These are phyloP conservation scores for Delitschia confertaspora DNA, from an alignment of 495 filamentous ascomycete genomes.

Conservation along the genomic window DNA sequence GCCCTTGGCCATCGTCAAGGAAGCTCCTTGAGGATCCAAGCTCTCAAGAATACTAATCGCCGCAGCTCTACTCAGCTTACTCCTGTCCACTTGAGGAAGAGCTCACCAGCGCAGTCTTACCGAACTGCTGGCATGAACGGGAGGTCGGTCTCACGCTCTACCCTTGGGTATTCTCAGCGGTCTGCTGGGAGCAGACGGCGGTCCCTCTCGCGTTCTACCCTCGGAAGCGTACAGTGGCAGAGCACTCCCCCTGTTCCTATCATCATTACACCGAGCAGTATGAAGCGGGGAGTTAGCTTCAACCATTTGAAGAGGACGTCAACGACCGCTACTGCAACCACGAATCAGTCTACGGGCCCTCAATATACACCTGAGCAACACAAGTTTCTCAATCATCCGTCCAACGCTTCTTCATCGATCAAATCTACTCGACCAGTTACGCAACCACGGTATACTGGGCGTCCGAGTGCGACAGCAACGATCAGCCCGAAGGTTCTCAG, in stretches of 20 bases:
- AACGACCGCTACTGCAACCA: constrained; percentile 26
- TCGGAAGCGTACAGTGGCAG: constrained; percentile 50
- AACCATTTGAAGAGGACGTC: constrained; percentile 44
- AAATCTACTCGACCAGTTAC: constrained; percentile 2
- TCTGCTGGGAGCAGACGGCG: constrained; percentile 6
- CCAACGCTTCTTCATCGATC: constrained; percentile 1
- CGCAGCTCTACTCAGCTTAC: constrained; percentile 15
- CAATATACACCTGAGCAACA: constrained; percentile 26
- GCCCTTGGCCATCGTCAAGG: constrained; percentile 28
- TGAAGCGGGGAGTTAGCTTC: constrained; percentile 75
- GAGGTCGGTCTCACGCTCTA: constrained; percentile 32
- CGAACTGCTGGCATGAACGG: constrained; percentile 5
- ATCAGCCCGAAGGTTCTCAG: constrained; percentile 9
- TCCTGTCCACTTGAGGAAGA: constrained; percentile 16
- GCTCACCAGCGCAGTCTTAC: constrained; percentile 22
- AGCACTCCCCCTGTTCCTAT: constrained; percentile 45
- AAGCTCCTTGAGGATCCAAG: constrained; percentile 29
- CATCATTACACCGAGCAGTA: constrained; percentile 49
- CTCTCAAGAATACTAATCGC: constrained; percentile 18
- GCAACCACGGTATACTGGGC: constrained; percentile 2
- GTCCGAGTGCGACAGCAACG: constrained; percentile 17
- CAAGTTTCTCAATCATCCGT: constrained; percentile 4
- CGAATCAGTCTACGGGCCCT: constrained; percentile 5
- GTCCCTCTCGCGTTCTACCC: constrained; percentile 33
- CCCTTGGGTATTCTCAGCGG: constrained; percentile 32